phyloP scores from a whole-genome alignment of 495 filamentous ascomycete genomes.

The Penicillium tannophilum region DNA sequence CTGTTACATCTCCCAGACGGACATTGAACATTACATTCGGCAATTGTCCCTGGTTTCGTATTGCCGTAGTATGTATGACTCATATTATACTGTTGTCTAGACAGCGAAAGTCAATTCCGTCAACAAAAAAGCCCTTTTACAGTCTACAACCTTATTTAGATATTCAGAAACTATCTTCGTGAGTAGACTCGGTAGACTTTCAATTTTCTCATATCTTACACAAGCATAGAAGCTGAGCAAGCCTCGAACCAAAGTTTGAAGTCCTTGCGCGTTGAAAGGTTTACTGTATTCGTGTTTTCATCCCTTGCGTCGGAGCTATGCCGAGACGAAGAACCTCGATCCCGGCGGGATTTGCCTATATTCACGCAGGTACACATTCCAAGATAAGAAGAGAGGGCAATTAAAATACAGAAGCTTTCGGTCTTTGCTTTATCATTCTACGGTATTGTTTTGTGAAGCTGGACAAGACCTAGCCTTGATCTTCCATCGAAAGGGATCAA shows the following conservation, averaged over 20 bases:
- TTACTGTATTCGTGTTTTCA: constrained; percentile 14
- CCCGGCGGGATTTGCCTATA: constrained; percentile 2
- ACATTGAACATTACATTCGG: not conserved
- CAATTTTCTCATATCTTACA: not conserved
- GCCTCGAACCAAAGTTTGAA: not conserved
- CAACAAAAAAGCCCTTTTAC: not conserved
- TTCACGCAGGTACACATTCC: constrained; percentile 16
- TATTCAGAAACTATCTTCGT: not conserved
- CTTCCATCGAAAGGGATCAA: too few relatives aligned
- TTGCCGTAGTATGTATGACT: not conserved
- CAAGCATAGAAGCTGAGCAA: not conserved
- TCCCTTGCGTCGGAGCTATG: constrained; percentile 37
- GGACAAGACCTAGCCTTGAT: not conserved
- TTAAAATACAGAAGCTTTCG: not conserved
- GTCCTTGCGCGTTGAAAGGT: constrained; percentile 10
- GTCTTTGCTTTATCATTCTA: not conserved
- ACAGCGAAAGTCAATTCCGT: not conserved
- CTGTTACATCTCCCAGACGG: not conserved
- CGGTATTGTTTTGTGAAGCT: not conserved
- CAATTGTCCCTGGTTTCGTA: not conserved
- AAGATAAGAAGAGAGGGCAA: constrained; percentile 1
- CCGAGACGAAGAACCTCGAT: constrained; percentile 14
- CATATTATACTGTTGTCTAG: not conserved
- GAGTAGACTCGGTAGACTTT: not conserved
- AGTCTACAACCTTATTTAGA: not conserved